Evolutionary conservation across 257 asterid genomes (phyloP).

Genomic region (Forsythia suspensa): DNA sequence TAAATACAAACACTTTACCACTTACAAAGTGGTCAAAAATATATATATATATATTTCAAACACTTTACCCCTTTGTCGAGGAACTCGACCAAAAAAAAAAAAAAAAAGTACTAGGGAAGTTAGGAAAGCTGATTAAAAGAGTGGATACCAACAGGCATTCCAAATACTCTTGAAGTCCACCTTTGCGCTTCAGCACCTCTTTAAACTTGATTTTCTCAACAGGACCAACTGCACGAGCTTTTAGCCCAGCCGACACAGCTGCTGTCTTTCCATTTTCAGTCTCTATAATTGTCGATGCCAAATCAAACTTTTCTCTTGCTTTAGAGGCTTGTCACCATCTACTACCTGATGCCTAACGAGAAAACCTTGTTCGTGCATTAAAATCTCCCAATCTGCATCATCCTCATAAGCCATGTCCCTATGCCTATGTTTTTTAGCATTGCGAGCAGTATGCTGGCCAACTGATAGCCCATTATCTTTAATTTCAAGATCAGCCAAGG

Average conservation of each 20-base stretch:
- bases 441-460: constrained; percentile 76
- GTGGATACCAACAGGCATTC: constrained; percentile 74
- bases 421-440: constrained; percentile 70
- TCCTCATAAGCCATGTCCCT: constrained; percentile 99
- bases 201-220: constrained; percentile 86
- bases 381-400: constrained; percentile 88
- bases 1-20: no score
- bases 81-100: no score
- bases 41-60: no score
- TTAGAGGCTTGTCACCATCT: constrained; percentile 39
- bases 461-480: constrained; percentile 44
- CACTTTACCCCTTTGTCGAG: no score
- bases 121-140: constrained; percentile 18
- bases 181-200: constrained; percentile 90
- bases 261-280: constrained; percentile 77
- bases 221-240: constrained; percentile 79
- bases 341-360: constrained; percentile 48
- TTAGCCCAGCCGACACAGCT: constrained; percentile 83
- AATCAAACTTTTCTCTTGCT: constrained; percentile 48
- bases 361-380: constrained; percentile 73
- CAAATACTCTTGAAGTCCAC: constrained; percentile 90
- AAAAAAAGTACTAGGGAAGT: no score
- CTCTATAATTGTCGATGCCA: constrained; percentile 40
- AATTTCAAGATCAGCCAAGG: constrained; percentile 43
- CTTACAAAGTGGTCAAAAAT: no score